phyloP scores from a whole-genome alignment of 2,329 filamentous ascomycete genomes.

The Parascedosporium putredinis region DNA sequence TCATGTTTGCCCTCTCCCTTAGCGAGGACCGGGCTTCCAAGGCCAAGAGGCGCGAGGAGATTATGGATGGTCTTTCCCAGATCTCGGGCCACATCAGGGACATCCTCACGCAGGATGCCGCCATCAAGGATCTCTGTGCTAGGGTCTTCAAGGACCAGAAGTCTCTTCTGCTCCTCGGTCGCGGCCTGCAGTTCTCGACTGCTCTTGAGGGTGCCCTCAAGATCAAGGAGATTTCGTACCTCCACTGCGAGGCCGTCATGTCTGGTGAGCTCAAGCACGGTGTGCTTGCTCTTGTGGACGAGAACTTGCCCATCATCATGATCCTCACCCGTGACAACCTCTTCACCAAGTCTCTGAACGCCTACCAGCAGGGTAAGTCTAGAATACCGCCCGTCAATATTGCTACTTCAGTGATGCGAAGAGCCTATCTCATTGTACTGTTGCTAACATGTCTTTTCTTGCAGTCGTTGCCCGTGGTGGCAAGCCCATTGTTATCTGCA shows the following conservation, averaged over 20 bases:
- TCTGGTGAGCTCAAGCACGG: constrained; percentile 99
- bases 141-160: constrained; percentile 96
- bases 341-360: constrained; percentile 98
- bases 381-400: constrained; percentile 16
- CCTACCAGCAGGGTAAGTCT: constrained; percentile 82
- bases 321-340: constrained; percentile 93
- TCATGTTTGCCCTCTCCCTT: constrained; percentile 96
- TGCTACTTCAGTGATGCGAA: not conserved
- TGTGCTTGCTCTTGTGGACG: constrained; percentile 91
- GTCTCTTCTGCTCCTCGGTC: constrained; percentile 82
- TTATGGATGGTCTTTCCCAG: constrained; percentile 84
- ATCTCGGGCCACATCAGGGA: constrained; percentile 87
- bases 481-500: constrained; percentile 98
- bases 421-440: not conserved
- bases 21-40: constrained; percentile 96
- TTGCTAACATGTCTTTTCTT: constrained; percentile 6
- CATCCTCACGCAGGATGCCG: constrained; percentile 81
- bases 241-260: constrained; percentile 99
- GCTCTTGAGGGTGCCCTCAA: constrained; percentile 95
- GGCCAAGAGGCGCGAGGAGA: constrained; percentile 81
- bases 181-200: constrained; percentile 93
- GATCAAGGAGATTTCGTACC: constrained; percentile 99
- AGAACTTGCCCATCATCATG: constrained; percentile 99
- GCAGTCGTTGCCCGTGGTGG: constrained; percentile 87
- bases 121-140: constrained; percentile 88